Percentiles rank a stretch among this genome's conserved stretches.
These are phyloP conservation scores for Leishmania tarentolae DNA, from an alignment of 208 protist genomes.

Conservation along the genomic window DNA sequence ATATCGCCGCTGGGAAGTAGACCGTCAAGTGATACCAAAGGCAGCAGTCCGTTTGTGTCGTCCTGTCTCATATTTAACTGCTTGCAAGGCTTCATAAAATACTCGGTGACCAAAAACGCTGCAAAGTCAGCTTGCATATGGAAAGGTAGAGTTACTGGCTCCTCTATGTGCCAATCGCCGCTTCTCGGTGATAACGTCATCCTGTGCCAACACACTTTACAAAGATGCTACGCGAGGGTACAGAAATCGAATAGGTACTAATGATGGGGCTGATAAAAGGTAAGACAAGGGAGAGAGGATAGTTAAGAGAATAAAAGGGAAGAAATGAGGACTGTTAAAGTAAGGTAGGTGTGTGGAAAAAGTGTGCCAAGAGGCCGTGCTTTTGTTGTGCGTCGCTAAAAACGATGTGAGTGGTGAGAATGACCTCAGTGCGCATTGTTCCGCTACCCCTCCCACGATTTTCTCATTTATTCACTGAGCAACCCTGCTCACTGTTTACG, in stretches of 20 bases:
- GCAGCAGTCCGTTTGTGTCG: slow-evolving; percentile 11
- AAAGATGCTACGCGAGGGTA: background rate
- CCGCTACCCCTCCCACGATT: background rate
- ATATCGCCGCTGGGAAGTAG: slow-evolving; percentile 5
- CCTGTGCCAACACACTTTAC: background rate
- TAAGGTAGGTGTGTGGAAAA: background rate
- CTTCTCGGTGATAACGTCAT: background rate
- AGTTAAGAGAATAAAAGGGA: background rate
- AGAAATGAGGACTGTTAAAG: background rate
- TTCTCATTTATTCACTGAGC: background rate
- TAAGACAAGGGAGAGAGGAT: background rate
- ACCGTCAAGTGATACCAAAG: slow-evolving; percentile 2
- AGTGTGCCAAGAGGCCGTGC: background rate
- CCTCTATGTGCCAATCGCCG: background rate
- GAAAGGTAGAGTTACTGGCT: background rate
- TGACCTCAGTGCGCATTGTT: background rate
- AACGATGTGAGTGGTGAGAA: background rate
- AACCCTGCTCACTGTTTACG: background rate
- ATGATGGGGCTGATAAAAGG: background rate
- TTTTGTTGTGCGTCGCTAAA: background rate
- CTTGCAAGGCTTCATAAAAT: slow-evolving; percentile 23
- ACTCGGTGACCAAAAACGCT: slow-evolving; percentile 22
- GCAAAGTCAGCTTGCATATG: slow-evolving; percentile 26
- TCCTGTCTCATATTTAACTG: slow-evolving; percentile 1
- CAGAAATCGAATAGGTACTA: background rate